These are phyloP conservation scores for Calonectria ilicicola DNA, from an alignment of 2,329 filamentous ascomycete species.

Conservation along the genomic window DNA sequence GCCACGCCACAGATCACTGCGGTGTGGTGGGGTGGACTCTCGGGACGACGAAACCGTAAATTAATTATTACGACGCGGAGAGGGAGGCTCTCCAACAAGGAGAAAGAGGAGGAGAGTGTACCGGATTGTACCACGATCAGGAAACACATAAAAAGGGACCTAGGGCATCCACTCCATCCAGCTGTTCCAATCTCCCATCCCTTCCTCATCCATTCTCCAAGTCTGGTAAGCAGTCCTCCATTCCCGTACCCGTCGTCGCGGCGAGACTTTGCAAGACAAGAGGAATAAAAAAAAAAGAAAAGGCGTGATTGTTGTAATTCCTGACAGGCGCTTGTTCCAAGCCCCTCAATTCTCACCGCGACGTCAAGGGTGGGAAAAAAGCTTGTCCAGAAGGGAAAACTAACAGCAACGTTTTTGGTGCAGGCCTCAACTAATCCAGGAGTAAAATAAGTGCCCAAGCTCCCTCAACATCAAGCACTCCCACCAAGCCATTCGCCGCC, in stretches of 20 bases:
- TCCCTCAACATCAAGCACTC: slow-evolving; percentile 14
- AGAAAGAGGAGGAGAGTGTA: neutral
- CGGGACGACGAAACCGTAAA: slow-evolving; percentile 37
- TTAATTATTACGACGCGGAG: slow-evolving; percentile 40
- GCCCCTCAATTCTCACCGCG: neutral
- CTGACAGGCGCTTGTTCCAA: neutral
- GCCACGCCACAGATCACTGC: slow-evolving; percentile 42
- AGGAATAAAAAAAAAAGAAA: neutral
- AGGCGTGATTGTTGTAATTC: neutral
- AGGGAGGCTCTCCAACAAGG: slow-evolving; percentile 2
- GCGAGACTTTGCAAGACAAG: neutral
- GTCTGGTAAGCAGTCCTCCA: neutral
- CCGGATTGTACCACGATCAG: neutral
- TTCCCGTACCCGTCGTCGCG: neutral
- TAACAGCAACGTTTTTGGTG: neutral
- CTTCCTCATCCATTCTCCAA: neutral
- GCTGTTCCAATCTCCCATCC: neutral
- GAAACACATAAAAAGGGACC: slow-evolving; percentile 19
- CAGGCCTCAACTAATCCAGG: slow-evolving; percentile 8
- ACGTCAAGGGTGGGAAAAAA: neutral
- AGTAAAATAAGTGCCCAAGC: neutral
- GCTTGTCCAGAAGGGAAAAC: neutral
- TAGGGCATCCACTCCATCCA: neutral
- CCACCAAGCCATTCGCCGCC: slow-evolving; percentile 34
- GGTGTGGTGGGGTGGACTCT: slow-evolving; percentile 39